phyloP scores from a whole-genome alignment of 2,329 filamentous ascomycete genomes.

The Colletotrichum cuscutae region DNA sequence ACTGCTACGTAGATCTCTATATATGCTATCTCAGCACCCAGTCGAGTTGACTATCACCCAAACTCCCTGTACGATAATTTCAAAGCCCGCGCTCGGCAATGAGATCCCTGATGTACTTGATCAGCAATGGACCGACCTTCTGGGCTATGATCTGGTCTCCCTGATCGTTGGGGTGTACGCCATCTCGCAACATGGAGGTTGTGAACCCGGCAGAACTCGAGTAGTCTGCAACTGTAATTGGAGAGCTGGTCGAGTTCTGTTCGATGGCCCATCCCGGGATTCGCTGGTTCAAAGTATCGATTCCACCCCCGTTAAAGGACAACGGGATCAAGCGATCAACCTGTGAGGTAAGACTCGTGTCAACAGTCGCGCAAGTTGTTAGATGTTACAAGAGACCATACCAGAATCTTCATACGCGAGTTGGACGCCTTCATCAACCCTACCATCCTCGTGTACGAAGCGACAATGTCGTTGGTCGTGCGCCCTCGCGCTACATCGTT shows the following conservation, averaged over 20 bases:
- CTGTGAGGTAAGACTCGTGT: constrained; percentile 37
- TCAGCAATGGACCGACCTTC: constrained; percentile 44
- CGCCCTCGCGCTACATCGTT: constrained; percentile 51
- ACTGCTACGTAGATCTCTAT: too few species aligned
- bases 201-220: constrained; percentile 46
- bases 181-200: constrained; percentile 47
- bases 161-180: constrained; percentile 51
- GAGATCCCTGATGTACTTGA: constrained; percentile 43
- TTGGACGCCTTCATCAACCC: constrained; percentile 48
- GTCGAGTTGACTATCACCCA: background rate
- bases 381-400: constrained; percentile 37
- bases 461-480: constrained; percentile 46
- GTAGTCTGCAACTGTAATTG: constrained; percentile 52
- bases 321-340: constrained; percentile 53
- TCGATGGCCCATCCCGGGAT: constrained; percentile 50
- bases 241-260: constrained; percentile 48
- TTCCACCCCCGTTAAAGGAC: constrained; percentile 40
- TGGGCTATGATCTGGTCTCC: constrained; percentile 48
- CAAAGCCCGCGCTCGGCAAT: background rate
- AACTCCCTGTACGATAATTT: background rate
- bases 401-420: constrained; percentile 52
- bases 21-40: background rate
- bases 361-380: background rate
- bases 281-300: constrained; percentile 47
- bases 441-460: constrained; percentile 53